Conservation (phyloP, 2,329 filamentous ascomycete species). For the Cyphellophora attinorum region DNA sequence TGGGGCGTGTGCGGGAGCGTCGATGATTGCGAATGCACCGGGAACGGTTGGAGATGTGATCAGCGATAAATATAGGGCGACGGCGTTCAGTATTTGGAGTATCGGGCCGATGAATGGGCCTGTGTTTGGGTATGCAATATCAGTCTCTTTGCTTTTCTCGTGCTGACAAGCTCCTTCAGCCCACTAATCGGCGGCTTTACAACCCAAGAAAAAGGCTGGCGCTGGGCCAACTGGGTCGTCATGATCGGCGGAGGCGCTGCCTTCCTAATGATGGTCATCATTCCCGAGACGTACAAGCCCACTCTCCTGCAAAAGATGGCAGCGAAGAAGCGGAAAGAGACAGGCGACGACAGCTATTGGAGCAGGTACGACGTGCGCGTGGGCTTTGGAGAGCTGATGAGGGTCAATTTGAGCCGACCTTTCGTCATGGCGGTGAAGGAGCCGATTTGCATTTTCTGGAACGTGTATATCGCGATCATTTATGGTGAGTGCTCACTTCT, state of each 20-base stretch:
- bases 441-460: slow-evolving; percentile 77
- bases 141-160: slow-evolving; percentile 11
- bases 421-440: slow-evolving; percentile 70
- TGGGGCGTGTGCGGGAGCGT: slow-evolving; percentile 63
- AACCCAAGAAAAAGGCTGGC: slow-evolving; percentile 62
- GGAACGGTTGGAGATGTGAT: slow-evolving; percentile 77
- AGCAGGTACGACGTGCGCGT: slow-evolving; percentile 67
- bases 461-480: slow-evolving; percentile 62
- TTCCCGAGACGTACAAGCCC: slow-evolving; percentile 70
- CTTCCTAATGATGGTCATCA: slow-evolving; percentile 47
- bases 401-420: slow-evolving; percentile 66
- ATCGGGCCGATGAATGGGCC: slow-evolving; percentile 77
- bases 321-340: slow-evolving; percentile 54
- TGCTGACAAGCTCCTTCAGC: too few relatives aligned
- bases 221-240: slow-evolving; percentile 77
- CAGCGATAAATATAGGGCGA: slow-evolving; percentile 66
- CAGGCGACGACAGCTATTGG: slow-evolving; percentile 64
- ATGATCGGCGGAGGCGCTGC: slow-evolving; percentile 61
- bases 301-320: slow-evolving; percentile 59
- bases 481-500: slow-evolving; percentile 41
- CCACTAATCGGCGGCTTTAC: slow-evolving; percentile 75
- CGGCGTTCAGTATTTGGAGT: slow-evolving; percentile 76
- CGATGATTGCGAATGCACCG: slow-evolving; percentile 74
- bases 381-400: slow-evolving; percentile 57
- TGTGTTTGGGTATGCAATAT: slow-evolving; percentile 20